Evolutionary conservation across 805 yeast genomes (phyloP).

Genomic region (Ogataea pilisensis): DNA sequence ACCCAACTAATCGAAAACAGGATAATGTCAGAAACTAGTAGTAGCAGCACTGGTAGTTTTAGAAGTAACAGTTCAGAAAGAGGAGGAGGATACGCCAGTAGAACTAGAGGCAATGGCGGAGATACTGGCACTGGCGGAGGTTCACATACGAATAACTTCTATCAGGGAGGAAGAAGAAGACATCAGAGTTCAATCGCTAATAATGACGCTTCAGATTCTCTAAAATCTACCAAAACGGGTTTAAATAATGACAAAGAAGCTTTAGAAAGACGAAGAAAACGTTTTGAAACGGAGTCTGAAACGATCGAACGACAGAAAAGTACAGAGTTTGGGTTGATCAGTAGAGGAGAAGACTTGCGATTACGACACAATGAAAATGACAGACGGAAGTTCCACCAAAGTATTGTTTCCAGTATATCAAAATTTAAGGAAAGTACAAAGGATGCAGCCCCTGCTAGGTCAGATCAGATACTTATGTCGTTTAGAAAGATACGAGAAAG

Average conservation of each 20-base stretch:
- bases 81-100: too few species aligned
- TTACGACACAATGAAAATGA: constrained; percentile 42
- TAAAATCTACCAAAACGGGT: too few species aligned
- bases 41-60: too few species aligned
- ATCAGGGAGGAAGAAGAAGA: too few species aligned
- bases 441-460: neutral
- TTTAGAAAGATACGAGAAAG: constrained; percentile 56
- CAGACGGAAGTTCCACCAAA: constrained; percentile 37
- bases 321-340: constrained; percentile 47
- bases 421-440: constrained; percentile 1
- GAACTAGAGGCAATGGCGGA: too few species aligned
- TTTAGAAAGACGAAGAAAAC: constrained; percentile 27
- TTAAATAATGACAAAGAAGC: constrained; percentile 1
- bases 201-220: too few species aligned
- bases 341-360: constrained; percentile 54
- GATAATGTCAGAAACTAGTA: too few species aligned
- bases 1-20: too few species aligned
- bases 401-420: constrained; percentile 30
- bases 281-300: constrained; percentile 30
- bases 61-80: too few species aligned
- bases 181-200: too few species aligned
- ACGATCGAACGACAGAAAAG: constrained; percentile 14
- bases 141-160: too few species aligned
- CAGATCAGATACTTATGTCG: constrained; percentile 34
- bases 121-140: too few species aligned